A percentile compares a stretch with the other conserved stretches of the same genome.
These are phyloP conservation scores for Neurospora sp. DNA, from an alignment of 495 filamentous ascomycete species.

Conservation along the genomic window DNA sequence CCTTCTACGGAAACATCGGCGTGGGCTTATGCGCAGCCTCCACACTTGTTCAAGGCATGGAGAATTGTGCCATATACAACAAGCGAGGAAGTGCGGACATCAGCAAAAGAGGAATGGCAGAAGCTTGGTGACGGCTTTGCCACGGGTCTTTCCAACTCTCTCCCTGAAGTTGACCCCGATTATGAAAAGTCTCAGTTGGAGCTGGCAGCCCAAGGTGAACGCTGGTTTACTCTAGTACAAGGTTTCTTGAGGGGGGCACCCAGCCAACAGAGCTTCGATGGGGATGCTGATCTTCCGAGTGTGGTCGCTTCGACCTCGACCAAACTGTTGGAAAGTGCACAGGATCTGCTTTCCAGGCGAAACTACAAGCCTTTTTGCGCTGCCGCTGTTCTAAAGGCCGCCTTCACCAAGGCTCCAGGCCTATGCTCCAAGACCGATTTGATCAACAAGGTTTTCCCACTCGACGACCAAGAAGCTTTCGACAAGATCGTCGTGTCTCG, in stretches of 20 bases:
- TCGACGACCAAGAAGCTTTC: constrained; percentile 9
- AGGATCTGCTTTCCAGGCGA: constrained; percentile 32
- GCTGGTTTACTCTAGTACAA: constrained; percentile 52
- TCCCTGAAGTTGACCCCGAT: constrained; percentile 69
- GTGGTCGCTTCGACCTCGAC: constrained; percentile 8
- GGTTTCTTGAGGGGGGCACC: constrained; percentile 18
- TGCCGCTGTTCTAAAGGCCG: constrained; percentile 49
- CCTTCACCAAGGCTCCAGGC: constrained; percentile 22
- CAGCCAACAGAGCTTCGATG: neutral
- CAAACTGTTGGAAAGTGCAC: constrained; percentile 22
- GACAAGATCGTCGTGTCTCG: constrained; percentile 23
- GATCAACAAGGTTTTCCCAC: constrained; percentile 11
- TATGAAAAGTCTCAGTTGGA: constrained; percentile 58
- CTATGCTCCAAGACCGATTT: constrained; percentile 11
- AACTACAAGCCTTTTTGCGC: constrained; percentile 81
- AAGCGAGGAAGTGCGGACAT: constrained; percentile 6
- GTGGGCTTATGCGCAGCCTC: constrained; percentile 23
- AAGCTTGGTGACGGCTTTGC: constrained; percentile 44
- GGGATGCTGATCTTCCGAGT: neutral
- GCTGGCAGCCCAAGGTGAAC: constrained; percentile 47
- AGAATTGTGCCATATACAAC: constrained; percentile 14
- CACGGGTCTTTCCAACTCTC: constrained; percentile 54
- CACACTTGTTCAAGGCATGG: constrained; percentile 24
- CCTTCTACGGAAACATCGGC: constrained; percentile 24
- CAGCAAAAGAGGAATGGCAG: constrained; percentile 35